A percentile compares a stretch with the other conserved stretches of the same genome.
Conservation (phyloP, 805 yeast species). For the Lachancea nothofagi region DNA sequence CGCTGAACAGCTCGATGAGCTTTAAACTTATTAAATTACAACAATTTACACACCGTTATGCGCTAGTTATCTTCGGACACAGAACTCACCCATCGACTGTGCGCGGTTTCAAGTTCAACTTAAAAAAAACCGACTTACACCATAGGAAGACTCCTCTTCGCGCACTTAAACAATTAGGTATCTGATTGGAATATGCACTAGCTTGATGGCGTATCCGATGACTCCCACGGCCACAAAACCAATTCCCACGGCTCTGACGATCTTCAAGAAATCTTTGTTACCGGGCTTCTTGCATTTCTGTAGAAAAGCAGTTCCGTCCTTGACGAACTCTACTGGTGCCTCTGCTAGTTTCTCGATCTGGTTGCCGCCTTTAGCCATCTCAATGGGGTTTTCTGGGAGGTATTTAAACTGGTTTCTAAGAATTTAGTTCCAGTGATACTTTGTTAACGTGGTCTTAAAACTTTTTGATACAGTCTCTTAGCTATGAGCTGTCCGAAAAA, state of each 20-base stretch:
- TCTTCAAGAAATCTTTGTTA: constrained; percentile 77
- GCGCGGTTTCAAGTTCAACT: constrained; percentile 10
- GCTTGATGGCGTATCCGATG: constrained; percentile 92
- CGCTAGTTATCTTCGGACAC: background rate
- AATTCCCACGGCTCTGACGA: constrained; percentile 91
- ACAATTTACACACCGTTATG: constrained; percentile 1
- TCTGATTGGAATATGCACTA: constrained; percentile 93
- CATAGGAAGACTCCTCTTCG: constrained; percentile 3
- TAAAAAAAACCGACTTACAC: background rate
- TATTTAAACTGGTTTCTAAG: too few species aligned
- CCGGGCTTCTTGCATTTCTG: constrained; percentile 92
- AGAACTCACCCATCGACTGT: too few species aligned
- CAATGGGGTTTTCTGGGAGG: background rate
- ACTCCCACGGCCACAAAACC: constrained; percentile 98
- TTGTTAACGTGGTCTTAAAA: background rate
- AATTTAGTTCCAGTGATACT: too few species aligned
- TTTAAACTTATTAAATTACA: constrained; percentile 1
- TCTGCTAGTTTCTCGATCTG: constrained; percentile 65
- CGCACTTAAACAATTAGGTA: constrained; percentile 76
- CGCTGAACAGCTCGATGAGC: too few species aligned
- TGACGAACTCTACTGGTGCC: constrained; percentile 84
- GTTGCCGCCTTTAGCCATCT: constrained; percentile 26
- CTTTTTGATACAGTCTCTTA: background rate
- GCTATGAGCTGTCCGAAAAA: too few species aligned
- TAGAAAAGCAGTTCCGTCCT: constrained; percentile 85